A percentile compares a stretch with the other conserved stretches of the same genome.
Conservation (phyloP, 257 asterid genomes). For the Lavandula angustifolia region DNA sequence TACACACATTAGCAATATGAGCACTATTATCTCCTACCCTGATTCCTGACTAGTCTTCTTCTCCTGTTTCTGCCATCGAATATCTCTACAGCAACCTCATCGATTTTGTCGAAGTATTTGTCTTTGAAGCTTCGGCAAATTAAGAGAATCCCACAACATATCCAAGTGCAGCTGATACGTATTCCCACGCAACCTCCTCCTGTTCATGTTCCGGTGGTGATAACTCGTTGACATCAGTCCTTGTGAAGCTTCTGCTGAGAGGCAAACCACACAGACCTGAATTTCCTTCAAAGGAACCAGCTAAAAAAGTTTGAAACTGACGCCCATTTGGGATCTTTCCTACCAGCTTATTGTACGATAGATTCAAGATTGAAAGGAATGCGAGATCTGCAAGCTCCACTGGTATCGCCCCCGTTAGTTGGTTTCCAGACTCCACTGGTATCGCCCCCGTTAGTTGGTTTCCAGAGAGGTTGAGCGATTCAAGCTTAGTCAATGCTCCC, state of each 20-base stretch:
- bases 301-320: slow-evolving; percentile 4
- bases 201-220: neutral
- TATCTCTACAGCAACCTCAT: neutral
- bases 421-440: neutral
- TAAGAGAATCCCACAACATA: neutral
- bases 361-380: slow-evolving; percentile 1
- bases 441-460: neutral
- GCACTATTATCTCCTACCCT: neutral
- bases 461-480: neutral
- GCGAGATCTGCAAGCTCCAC: neutral
- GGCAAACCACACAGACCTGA: neutral
- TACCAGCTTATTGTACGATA: neutral
- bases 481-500: neutral
- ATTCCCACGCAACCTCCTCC: slow-evolving; percentile 6
- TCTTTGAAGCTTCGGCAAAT: neutral
- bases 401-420: neutral
- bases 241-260: neutral
- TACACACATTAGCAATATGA: neutral
- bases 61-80: too few relatives aligned
- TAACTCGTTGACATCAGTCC: neutral
- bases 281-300: neutral
- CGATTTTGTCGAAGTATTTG: neutral
- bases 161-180: neutral
- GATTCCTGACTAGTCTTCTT: neutral
- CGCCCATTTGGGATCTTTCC: slow-evolving; percentile 1